Base-by-base conservation (phyloP, 1,139 yeast species). In the Debaryomyces udenii region DNA sequence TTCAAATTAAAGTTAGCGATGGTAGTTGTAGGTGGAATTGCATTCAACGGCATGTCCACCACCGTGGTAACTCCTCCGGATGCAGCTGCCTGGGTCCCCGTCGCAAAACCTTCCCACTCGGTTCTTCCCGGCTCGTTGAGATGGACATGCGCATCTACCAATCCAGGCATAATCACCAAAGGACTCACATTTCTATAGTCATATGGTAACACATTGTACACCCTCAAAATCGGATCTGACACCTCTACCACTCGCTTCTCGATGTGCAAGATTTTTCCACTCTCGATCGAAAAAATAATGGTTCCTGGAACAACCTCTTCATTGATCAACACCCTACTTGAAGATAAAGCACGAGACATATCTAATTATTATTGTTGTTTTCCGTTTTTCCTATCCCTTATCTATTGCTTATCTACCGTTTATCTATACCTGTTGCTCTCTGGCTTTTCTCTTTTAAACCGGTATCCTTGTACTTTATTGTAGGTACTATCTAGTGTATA, bases 11-110 rank as follows among this genome's bases (percentile, higher is more conserved):
- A 79, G 62, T 90, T 88, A 46, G 76, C 80, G 2, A 90, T 74
- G 2, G 86, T 88, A 1, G 97, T 90, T 1, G 97, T 91, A 20
- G 97, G 97, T 1, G 97, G 97, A 41, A 90, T 85, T 2, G 97
- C 96, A 61, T 91, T 91, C 55, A 91, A 69, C 0, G 98, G 98
- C 98, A 91, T 91, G 60, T 91, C 98, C 22, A 91, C 79, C 10
- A 91, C 95, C 0, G 97, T 89, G 15, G 98, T 91, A 37, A 91
- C 97, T 45, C 98, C 98, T 20, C 98, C 98, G 5, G 91, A 74
- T 2, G 95, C 94, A 1, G 96, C 96, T 2, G 96, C 86, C 57
- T 83, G 83, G 1, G 97, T 90, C 0, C 97, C 97, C 0, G 95
- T 84, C 35, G 82, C 95, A 60, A 90, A 90, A 1, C 96, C 97